These are phyloP conservation scores for Fomes fomentarius DNA, from an alignment of 1,284 basidiomycete genomes.

Conservation along the genomic window DNA sequence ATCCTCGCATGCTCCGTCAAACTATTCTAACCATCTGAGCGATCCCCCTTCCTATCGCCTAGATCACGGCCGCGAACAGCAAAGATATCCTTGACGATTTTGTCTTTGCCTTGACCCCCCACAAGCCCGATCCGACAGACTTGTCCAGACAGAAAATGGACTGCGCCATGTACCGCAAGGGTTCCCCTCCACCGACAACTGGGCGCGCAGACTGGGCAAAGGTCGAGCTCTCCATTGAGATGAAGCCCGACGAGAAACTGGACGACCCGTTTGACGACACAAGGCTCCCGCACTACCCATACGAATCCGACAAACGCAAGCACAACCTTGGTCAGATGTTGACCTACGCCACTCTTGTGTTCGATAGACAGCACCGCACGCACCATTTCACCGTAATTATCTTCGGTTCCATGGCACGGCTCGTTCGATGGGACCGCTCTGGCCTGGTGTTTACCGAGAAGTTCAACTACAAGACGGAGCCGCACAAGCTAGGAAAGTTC, in stretches of 20 bases:
- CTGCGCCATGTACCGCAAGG: neutral
- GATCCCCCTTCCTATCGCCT: neutral
- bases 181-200: neutral
- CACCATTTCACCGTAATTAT: slow-evolving; percentile 1
- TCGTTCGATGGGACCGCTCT: slow-evolving; percentile 8
- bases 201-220: neutral
- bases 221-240: neutral
- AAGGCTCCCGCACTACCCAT: too few species aligned
- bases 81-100: neutral
- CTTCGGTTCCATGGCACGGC: slow-evolving; percentile 2
- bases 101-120: neutral
- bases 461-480: slow-evolving; percentile 5
- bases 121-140: neutral
- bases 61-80: neutral
- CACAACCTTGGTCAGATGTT: slow-evolving; percentile 1
- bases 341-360: neutral
- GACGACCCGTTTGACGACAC: neutral
- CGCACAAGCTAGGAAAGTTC: neutral
- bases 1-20: neutral
- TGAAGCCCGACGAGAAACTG: neutral
- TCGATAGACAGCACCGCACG: slow-evolving; percentile 6
- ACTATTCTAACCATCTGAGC: neutral
- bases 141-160: neutral
- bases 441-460: slow-evolving; percentile 2
- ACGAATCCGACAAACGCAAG: neutral